A percentile compares a stretch with the other conserved stretches of the same genome.
These are phyloP conservation scores for Solanum hybrid DNA, from an alignment of 305 asterid genomes.

Conservation along the genomic window DNA sequence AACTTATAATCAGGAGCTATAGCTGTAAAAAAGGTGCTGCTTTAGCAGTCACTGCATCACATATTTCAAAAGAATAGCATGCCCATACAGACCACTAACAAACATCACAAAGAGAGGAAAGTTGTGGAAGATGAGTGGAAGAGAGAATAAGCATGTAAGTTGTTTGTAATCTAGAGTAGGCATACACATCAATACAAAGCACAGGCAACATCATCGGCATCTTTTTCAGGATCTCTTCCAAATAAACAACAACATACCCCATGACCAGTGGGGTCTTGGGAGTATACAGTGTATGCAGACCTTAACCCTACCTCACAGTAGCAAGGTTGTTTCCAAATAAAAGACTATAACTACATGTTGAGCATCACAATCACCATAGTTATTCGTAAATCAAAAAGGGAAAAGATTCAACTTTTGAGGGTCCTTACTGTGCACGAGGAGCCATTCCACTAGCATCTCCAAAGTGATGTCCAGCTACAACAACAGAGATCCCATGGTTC, in stretches of 20 bases:
- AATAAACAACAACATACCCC: neutral
- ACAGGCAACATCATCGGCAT: neutral
- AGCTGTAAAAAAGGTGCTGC: neutral
- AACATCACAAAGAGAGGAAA: neutral
- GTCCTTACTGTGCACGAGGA: slow-evolving; percentile 93
- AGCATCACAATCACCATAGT: neutral
- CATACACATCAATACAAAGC: neutral
- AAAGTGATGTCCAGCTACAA: slow-evolving; percentile 81
- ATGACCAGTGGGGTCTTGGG: neutral
- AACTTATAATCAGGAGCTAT: neutral
- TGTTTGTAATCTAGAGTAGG: neutral
- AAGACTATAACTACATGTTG: neutral
- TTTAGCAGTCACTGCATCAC: neutral
- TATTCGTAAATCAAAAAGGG: neutral
- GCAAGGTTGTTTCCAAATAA: neutral
- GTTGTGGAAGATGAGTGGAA: neutral
- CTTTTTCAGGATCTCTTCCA: neutral
- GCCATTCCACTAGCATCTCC: slow-evolving; percentile 99
- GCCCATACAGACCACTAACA: neutral
- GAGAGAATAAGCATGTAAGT: neutral
- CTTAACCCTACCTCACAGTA: neutral
- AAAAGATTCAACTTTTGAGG: neutral
- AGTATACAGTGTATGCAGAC: neutral
- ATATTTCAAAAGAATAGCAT: neutral
- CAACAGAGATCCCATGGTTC: slow-evolving; percentile 85